These are phyloP conservation scores for Fraxinus greggii DNA, from an alignment of 305 asterid genomes.

Conservation along the genomic window DNA sequence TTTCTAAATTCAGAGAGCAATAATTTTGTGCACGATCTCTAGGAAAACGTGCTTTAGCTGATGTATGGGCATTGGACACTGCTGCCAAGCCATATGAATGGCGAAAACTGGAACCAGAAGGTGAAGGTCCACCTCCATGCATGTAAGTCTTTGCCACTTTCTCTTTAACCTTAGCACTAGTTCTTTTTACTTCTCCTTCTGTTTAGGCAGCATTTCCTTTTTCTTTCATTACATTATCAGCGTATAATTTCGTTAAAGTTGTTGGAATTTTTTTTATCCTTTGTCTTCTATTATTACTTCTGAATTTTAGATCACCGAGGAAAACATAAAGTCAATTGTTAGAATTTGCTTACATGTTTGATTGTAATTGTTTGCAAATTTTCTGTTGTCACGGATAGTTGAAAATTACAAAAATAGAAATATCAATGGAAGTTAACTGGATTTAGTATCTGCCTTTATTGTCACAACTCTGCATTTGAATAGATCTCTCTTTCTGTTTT, in stretches of 20 bases:
- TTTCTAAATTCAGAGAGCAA: constrained; percentile 16
- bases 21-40: constrained; percentile 29
- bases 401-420: background rate
- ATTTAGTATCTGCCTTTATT: too few relatives aligned
- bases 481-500: background rate
- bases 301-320: background rate
- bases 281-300: background rate
- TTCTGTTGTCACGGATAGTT: background rate
- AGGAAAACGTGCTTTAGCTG: constrained; percentile 99
- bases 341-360: background rate
- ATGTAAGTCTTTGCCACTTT: constrained; percentile 52
- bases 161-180: background rate
- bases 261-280: background rate
- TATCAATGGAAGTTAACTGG: background rate
- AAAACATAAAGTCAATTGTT: background rate
- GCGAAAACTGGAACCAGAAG: constrained; percentile 64
- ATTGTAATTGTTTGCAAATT: background rate
- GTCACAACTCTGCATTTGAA: too few relatives aligned
- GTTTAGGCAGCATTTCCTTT: background rate
- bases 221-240: background rate
- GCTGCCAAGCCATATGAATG: constrained; percentile 69
- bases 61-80: constrained; percentile 68
- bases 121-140: constrained; percentile 99
- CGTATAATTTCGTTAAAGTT: background rate
- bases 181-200: background rate